Conservation (phyloP, 768 basidiomycete species). For the Auriscalpium microsporum region DNA sequence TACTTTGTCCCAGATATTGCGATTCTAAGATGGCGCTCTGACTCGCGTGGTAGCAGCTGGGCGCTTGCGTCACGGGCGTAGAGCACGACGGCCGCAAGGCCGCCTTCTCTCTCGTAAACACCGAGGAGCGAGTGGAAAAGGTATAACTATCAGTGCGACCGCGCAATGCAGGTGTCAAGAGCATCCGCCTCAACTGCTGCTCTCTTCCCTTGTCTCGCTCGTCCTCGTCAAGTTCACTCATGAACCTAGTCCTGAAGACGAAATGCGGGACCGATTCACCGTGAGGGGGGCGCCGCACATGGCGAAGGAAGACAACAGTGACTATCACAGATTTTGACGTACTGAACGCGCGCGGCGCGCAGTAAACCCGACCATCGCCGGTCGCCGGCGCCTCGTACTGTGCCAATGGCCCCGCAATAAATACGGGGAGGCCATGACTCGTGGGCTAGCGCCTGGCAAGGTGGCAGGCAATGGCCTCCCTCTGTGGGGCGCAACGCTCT, state of each 20-base stretch:
- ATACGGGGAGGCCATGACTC: slow-evolving; percentile 9
- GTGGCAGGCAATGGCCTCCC: slow-evolving; percentile 22
- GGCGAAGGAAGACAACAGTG: not conserved
- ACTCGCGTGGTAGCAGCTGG: too few species aligned
- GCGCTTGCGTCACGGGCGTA: too few species aligned
- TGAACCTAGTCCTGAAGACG: not conserved
- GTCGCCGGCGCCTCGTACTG: slow-evolving; percentile 20
- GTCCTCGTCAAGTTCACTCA: too few species aligned
- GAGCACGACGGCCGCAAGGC: too few species aligned
- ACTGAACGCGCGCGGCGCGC: not conserved
- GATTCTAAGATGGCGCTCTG: too few species aligned
- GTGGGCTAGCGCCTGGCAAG: slow-evolving; percentile 20
- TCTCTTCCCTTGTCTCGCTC: too few species aligned
- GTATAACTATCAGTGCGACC: too few species aligned
- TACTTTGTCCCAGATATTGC: too few species aligned
- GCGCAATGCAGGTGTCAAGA: too few species aligned
- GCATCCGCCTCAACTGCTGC: too few species aligned
- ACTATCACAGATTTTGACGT: not conserved
- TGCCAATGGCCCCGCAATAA: slow-evolving; percentile 28
- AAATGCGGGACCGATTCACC: not conserved
- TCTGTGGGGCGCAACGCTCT: slow-evolving; percentile 36
- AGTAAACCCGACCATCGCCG: not conserved
- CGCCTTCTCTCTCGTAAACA: too few species aligned
- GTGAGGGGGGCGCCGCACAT: not conserved
- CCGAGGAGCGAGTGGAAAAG: too few species aligned